Evolutionary conservation across 129 eudicot species (phyloP).

Genomic region (Flaveria bidentis): DNA sequence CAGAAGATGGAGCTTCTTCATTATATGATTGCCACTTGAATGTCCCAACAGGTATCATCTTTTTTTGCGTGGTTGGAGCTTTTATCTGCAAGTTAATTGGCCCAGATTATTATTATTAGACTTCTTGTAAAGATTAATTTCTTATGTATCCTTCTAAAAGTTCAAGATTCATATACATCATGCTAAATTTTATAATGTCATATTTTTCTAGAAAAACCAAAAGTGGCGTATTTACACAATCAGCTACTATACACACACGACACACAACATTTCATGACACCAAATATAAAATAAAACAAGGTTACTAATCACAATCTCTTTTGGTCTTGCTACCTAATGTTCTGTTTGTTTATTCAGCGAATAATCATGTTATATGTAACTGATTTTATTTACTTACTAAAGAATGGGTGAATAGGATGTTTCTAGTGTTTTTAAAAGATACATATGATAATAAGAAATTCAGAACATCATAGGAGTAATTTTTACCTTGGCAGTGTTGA

Average conservation of each 20-base stretch:
- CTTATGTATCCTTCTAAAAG: neutral
- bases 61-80: slow-evolving; percentile 36
- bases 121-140: neutral
- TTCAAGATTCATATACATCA: neutral
- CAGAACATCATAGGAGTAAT: neutral
- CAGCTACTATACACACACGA: too few species aligned
- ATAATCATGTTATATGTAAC: neutral
- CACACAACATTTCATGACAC: neutral
- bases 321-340: neutral
- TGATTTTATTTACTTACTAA: neutral
- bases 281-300: neutral
- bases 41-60: slow-evolving; percentile 53
- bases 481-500: slow-evolving; percentile 82
- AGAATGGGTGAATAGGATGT: neutral
- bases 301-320: neutral
- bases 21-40: slow-evolving; percentile 75
- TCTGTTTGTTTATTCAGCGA: neutral
- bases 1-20: slow-evolving; percentile 75
- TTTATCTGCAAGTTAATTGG: slow-evolving; percentile 46
- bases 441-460: neutral
- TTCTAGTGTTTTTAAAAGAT: neutral
- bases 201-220: neutral
- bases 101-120: slow-evolving; percentile 9
- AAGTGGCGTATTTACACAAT: neutral
- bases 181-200: neutral